A percentile compares a stretch with the other conserved stretches of the same genome.
These are phyloP conservation scores for Colletotrichum somersetense DNA, from an alignment of 2,329 filamentous ascomycete genomes.

Conservation along the genomic window DNA sequence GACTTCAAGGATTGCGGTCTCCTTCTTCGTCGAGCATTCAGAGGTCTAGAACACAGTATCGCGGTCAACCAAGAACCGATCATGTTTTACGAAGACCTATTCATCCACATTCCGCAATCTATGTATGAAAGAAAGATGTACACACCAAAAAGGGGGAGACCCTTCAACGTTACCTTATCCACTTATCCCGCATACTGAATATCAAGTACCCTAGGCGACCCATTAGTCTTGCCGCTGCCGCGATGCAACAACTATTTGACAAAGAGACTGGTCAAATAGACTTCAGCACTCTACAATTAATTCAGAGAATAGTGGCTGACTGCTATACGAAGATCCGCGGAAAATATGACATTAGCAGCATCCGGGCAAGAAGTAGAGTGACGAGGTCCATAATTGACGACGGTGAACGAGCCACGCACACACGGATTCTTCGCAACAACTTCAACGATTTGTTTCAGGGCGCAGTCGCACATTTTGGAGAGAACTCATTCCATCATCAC, in stretches of 20 bases:
- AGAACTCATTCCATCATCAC: neutral
- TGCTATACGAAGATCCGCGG: neutral
- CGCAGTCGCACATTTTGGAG: neutral
- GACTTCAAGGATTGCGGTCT: neutral
- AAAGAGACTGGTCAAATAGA: neutral
- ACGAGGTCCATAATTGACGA: fast-evolving
- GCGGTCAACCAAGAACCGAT: neutral
- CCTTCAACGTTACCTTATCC: neutral
- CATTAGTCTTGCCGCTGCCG: neutral
- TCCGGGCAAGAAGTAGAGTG: fast-evolving
- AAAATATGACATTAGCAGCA: neutral
- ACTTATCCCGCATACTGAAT: neutral
- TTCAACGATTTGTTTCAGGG: fast-evolving
- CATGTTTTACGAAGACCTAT: fast-evolving
- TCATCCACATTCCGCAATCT: fast-evolving
- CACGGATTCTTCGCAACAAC: neutral
- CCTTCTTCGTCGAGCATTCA: neutral
- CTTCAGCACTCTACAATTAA: neutral
- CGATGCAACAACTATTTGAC: neutral
- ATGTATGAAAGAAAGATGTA: neutral
- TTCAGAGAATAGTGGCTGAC: neutral
- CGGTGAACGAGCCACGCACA: fast-evolving
- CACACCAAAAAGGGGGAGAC: neutral
- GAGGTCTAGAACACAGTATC: no score
- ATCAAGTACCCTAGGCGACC: neutral